phyloP scores from a whole-genome alignment of 345 rosid species.

The Rubroshorea leprosula region DNA sequence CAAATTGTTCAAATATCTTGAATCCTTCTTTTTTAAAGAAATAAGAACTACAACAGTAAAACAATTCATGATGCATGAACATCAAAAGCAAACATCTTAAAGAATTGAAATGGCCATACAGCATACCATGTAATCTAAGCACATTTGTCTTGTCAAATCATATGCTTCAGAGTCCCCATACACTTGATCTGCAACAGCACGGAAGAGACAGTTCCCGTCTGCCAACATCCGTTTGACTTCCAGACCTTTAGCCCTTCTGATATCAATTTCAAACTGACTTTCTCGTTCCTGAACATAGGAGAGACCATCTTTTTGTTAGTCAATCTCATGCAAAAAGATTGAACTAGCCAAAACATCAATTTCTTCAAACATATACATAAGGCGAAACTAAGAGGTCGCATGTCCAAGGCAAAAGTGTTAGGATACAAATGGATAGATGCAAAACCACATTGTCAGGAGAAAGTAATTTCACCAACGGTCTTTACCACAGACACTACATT shows the following conservation, averaged over 20 bases:
- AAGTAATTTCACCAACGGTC: too few relatives aligned
- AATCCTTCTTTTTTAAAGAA: background rate
- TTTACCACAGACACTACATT: too few relatives aligned
- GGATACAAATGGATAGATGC: background rate
- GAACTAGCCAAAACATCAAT: background rate
- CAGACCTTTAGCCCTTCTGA: slow-evolving; percentile 65
- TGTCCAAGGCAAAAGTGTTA: background rate
- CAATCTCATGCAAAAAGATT: background rate
- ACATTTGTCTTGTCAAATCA: slow-evolving; percentile 79
- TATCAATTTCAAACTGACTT: slow-evolving; percentile 81
- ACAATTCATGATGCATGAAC: too few relatives aligned
- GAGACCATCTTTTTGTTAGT: background rate
- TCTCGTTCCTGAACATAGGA: slow-evolving; percentile 74
- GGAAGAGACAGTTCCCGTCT: slow-evolving; percentile 98
- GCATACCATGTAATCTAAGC: slow-evolving; percentile 94
- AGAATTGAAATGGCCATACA: background rate
- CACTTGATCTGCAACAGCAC: slow-evolving; percentile 98
- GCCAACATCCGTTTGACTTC: slow-evolving; percentile 91
- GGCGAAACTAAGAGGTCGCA: too few relatives aligned
- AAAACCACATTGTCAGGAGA: too few relatives aligned
- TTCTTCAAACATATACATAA: slow-evolving; percentile 3
- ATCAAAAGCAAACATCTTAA: background rate
- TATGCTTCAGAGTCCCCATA: slow-evolving; percentile 86
- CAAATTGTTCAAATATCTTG: too few relatives aligned
- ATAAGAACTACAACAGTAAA: background rate